These are phyloP conservation scores for Penicillium egyptiacum DNA, from an alignment of 495 filamentous ascomycete species.

Conservation along the genomic window DNA sequence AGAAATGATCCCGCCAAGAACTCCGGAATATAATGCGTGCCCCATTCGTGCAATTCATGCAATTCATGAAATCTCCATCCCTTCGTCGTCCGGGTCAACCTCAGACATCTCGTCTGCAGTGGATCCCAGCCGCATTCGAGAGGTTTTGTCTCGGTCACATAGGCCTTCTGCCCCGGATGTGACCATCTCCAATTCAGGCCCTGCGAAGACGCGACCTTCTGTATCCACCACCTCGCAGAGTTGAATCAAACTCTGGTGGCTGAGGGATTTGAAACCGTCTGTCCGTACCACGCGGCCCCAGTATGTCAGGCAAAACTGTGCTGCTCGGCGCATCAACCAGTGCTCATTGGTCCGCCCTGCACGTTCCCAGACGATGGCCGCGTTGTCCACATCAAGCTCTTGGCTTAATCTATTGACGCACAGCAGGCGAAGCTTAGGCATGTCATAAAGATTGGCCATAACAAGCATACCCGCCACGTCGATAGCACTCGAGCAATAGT, in stretches of 20 bases:
- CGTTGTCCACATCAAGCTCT: conserved; percentile 91
- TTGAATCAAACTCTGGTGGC: conserved; percentile 74
- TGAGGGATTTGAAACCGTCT: conserved; percentile 76
- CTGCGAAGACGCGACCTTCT: conserved; percentile 82
- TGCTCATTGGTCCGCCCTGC: conserved; percentile 87
- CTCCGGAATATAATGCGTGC: conserved; percentile 27
- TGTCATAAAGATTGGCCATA: conserved; percentile 96
- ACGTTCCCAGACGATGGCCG: conserved; percentile 94
- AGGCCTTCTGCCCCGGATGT: conserved; percentile 61
- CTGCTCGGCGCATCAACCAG: conserved; percentile 85
- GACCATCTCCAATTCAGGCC: conserved; percentile 79
- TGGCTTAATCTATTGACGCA: conserved; percentile 83
- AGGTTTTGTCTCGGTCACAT: conserved; percentile 46
- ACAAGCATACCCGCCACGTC: conserved; percentile 96
- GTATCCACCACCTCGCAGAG: conserved; percentile 91
- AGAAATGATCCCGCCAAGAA: background rate
- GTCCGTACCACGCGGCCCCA: conserved; percentile 96
- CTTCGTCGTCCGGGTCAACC: conserved; percentile 69
- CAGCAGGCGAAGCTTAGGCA: conserved; percentile 84
- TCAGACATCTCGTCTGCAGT: conserved; percentile 58
- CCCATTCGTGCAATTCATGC: conserved; percentile 18
- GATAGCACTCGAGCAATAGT: conserved; percentile 66
- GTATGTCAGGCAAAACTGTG: conserved; percentile 82
- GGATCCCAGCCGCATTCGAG: conserved; percentile 51
- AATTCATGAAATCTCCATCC: conserved; percentile 58